phyloP scores from a whole-genome alignment of 306 rosid species.

The Oemleria cerasiformis region DNA sequence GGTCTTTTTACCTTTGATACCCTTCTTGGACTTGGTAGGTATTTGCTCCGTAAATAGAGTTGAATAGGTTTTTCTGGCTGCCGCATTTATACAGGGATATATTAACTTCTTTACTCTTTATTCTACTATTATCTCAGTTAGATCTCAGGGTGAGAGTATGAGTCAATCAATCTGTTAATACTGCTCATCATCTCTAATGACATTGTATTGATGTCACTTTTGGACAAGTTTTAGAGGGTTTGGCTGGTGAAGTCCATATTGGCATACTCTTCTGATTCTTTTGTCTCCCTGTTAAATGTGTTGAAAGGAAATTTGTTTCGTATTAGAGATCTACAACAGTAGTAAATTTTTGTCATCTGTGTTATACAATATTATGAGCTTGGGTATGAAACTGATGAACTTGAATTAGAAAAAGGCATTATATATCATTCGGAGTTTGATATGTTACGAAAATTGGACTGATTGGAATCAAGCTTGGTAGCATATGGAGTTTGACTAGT shows the following conservation, averaged over 20 bases:
- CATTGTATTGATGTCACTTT: not conserved
- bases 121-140: no score
- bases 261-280: not conserved
- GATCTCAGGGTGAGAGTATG: no score
- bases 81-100: no score
- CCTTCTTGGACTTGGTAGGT: no score
- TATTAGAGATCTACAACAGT: not conserved
- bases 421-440: no score
- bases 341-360: not conserved
- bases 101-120: no score
- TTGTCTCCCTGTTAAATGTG: not conserved
- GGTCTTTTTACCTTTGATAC: no score
- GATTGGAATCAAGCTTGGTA: no score
- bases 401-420: not conserved
- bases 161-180: no score
- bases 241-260: not conserved
- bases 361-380: not conserved
- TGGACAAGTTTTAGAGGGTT: not conserved
- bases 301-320: not conserved
- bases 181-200: not conserved
- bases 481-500: not conserved
- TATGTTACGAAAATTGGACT: no score
- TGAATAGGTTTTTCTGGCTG: no score
- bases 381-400: not conserved
- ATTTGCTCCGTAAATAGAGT: no score